Conservation (phyloP, 2,329 filamentous ascomycete genomes). For the Sporothrix euskadiensis region DNA sequence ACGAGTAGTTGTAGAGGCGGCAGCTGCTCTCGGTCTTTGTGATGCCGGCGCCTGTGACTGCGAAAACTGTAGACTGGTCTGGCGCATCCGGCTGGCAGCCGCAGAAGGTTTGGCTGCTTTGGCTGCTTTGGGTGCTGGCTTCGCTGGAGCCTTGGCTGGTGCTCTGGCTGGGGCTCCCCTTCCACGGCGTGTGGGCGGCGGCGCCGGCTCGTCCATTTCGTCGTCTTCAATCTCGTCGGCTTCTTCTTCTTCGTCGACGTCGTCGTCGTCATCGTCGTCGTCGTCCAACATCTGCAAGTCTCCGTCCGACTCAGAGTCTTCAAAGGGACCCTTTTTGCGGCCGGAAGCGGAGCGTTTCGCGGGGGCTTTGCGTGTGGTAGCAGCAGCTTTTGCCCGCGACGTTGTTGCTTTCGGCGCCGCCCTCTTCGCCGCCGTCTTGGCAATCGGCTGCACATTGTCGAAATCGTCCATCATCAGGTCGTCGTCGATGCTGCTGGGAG, state of each 20-base stretch:
- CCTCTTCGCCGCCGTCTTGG: slow-evolving; percentile 40
- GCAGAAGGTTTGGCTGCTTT: background rate
- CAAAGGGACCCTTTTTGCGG: slow-evolving; percentile 47
- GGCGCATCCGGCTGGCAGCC: slow-evolving; percentile 21
- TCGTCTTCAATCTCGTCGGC: slow-evolving; percentile 24
- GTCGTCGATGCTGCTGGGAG: slow-evolving; percentile 47
- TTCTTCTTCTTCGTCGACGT: slow-evolving; percentile 36
- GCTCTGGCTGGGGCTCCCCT: background rate
- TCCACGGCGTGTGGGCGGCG: slow-evolving; percentile 38
- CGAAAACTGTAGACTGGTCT: slow-evolving; percentile 31
- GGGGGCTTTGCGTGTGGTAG: slow-evolving; percentile 43
- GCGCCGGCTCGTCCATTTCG: slow-evolving; percentile 39
- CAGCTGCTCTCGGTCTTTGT: background rate
- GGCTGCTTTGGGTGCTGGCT: background rate
- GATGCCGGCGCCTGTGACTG: slow-evolving; percentile 22
- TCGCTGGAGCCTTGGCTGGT: background rate
- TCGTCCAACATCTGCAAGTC: slow-evolving; percentile 58
- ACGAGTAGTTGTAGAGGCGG: background rate
- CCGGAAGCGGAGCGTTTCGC: slow-evolving; percentile 44
- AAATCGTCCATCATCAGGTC: slow-evolving; percentile 54
- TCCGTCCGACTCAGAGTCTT: slow-evolving; percentile 44
- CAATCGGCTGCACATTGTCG: slow-evolving; percentile 50
- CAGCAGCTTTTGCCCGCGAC: slow-evolving; percentile 1
- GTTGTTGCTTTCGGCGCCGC: slow-evolving; percentile 9
- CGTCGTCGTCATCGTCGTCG: slow-evolving; percentile 49